Percentiles rank a stretch among this genome's conserved stretches.
Conservation (phyloP, 148 eudicot species). For the Rhododendron ovatum region DNA sequence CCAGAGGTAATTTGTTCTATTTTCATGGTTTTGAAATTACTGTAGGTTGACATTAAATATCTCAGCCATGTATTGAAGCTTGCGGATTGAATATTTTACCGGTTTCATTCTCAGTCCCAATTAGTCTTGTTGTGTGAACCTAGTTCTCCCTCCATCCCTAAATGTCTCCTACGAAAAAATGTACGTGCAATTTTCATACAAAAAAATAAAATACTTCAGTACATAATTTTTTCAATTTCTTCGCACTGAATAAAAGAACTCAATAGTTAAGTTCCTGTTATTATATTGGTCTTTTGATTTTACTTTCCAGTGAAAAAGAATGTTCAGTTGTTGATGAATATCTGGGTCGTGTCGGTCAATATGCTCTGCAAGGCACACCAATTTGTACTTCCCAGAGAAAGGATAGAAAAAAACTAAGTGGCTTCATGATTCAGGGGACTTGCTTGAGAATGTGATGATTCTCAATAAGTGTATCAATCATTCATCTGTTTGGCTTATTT, state of each 20-base stretch:
- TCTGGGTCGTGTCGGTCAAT: neutral
- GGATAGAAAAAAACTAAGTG: neutral
- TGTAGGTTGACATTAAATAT: neutral
- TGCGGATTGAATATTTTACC: neutral
- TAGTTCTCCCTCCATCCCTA: neutral
- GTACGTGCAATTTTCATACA: no score
- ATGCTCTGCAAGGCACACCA: neutral
- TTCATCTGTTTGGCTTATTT: neutral
- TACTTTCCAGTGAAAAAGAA: neutral
- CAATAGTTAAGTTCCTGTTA: neutral
- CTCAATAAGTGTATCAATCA: neutral
- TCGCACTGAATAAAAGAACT: no score
- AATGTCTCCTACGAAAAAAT: no score
- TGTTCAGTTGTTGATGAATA: neutral
- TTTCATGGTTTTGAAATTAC: neutral
- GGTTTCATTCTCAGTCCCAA: neutral
- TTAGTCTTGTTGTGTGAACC: neutral
- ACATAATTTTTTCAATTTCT: no score
- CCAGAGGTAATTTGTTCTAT: constrained; percentile 63
- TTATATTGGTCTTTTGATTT: neutral
- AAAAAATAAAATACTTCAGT: no score
- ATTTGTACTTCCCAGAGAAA: neutral
- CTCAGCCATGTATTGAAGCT: neutral
- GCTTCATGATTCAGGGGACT: neutral
- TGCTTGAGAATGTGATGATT: neutral